Evolutionary conservation across 2,329 filamentous ascomycete genomes (phyloP).

Genomic region (Gremmenia infestans): DNA sequence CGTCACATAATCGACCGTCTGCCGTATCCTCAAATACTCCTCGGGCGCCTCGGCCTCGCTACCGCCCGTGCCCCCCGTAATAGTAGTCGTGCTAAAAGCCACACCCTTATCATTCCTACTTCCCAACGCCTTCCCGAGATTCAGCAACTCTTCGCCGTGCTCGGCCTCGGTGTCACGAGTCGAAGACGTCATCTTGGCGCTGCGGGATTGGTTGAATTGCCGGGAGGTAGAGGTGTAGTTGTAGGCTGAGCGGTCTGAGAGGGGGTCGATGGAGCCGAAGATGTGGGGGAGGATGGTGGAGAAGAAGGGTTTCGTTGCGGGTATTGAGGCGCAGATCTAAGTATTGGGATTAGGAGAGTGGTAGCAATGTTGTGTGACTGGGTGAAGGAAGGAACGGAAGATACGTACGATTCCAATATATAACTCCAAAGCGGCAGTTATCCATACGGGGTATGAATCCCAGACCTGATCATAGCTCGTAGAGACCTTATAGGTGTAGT

Average conservation of each 20-base stretch:
- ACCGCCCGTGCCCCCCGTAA: not conserved
- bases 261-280: conserved; percentile 4
- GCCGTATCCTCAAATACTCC: not conserved
- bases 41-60: not conserved
- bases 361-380: not conserved
- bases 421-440: conserved; percentile 37
- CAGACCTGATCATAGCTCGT: conserved; percentile 34
- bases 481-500: conserved; percentile 32
- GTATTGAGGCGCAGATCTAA: conserved; percentile 41
- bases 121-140: not conserved
- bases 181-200: not conserved
- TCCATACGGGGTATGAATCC: conserved; percentile 34
- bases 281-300: conserved; percentile 15
- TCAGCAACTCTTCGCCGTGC: not conserved
- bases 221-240: not conserved
- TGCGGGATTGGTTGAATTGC: not conserved
- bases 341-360: not conserved
- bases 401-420: conserved; percentile 34
- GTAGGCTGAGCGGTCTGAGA: not conserved
- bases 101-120: not conserved
- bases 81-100: not conserved
- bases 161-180: not conserved
- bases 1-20: not conserved
- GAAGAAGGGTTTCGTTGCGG: conserved; percentile 42
- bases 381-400: not conserved